phyloP scores from a whole-genome alignment of 805 yeast species.

The Candida montana region DNA sequence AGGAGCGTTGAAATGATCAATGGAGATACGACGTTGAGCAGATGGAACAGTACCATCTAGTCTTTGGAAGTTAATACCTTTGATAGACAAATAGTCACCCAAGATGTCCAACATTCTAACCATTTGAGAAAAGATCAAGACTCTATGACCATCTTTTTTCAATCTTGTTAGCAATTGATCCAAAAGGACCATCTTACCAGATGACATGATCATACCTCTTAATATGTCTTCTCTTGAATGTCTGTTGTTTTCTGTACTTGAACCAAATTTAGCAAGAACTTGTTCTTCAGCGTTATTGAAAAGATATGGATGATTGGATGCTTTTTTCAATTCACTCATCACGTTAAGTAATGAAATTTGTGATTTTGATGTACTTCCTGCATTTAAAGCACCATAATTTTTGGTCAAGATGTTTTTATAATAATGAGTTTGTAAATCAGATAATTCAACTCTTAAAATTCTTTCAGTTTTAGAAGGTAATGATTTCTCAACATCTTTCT shows the following conservation, averaged over 20 bases:
- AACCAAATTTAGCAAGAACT: constrained; percentile 63
- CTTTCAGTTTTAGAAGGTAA: constrained; percentile 94
- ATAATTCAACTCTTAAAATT: constrained; percentile 88
- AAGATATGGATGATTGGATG: constrained; percentile 93
- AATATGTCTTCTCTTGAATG: constrained; percentile 71
- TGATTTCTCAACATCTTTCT: constrained; percentile 96
- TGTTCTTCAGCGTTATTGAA: constrained; percentile 90
- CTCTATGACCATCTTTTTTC: constrained; percentile 92
- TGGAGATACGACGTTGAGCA: constrained; percentile 86
- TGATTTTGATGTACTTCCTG: constrained; percentile 66
- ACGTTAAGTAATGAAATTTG: constrained; percentile 84
- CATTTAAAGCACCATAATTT: constrained; percentile 83
- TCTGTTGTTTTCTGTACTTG: constrained; percentile 30
- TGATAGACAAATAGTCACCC: constrained; percentile 86
- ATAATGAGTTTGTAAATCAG: constrained; percentile 92
- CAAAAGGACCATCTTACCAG: constrained; percentile 95
- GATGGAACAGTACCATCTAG: constrained; percentile 97
- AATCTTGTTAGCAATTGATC: constrained; percentile 84
- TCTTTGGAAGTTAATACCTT: constrained; percentile 86
- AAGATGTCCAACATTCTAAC: constrained; percentile 91
- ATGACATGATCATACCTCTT: constrained; percentile 92
- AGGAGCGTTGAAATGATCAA: constrained; percentile 94
- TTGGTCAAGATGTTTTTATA: constrained; percentile 90
- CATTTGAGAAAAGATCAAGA: constrained; percentile 94
- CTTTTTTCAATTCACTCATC: constrained; percentile 94